Conservation (phyloP, 495 filamentous ascomycete species). For the Darksidea phi region DNA sequence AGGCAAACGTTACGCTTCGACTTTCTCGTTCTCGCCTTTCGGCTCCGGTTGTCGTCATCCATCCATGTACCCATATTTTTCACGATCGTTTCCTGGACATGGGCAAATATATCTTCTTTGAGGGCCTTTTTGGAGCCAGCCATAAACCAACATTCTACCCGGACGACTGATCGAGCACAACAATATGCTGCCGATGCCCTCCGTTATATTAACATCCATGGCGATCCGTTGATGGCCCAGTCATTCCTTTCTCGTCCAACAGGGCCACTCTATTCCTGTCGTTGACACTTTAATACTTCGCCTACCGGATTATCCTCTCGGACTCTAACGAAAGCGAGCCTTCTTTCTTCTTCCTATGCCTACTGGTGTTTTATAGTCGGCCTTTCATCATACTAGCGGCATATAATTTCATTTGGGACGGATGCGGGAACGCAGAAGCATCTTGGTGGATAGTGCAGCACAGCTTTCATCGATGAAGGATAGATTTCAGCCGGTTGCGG, state of each 20-base stretch:
- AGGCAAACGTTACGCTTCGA: not conserved
- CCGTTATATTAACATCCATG: too few relatives aligned
- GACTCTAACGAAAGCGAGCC: too few relatives aligned
- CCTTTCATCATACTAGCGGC: not conserved
- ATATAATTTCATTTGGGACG: slow-evolving; percentile 2
- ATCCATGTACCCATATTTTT: not conserved
- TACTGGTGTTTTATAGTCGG: not conserved
- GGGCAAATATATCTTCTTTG: not conserved
- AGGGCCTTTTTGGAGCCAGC: not conserved
- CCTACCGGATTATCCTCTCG: not conserved
- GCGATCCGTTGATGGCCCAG: too few relatives aligned
- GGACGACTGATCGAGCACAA: too few relatives aligned
- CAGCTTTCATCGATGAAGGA: slow-evolving; percentile 6
- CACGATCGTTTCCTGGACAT: not conserved
- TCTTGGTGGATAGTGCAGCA: slow-evolving; percentile 4
- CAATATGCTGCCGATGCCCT: too few relatives aligned
- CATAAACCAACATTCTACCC: too few relatives aligned
- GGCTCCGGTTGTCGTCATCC: not conserved
- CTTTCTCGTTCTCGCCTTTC: not conserved
- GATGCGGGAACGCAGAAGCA: not conserved
- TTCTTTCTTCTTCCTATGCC: not conserved
- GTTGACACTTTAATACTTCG: not conserved
- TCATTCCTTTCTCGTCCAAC: too few relatives aligned
- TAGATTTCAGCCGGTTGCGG: not conserved
- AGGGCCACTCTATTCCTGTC: too few relatives aligned